These are phyloP conservation scores for Corrigiola litoralis DNA, from an alignment of 179 eudicot species.

Conservation along the genomic window DNA sequence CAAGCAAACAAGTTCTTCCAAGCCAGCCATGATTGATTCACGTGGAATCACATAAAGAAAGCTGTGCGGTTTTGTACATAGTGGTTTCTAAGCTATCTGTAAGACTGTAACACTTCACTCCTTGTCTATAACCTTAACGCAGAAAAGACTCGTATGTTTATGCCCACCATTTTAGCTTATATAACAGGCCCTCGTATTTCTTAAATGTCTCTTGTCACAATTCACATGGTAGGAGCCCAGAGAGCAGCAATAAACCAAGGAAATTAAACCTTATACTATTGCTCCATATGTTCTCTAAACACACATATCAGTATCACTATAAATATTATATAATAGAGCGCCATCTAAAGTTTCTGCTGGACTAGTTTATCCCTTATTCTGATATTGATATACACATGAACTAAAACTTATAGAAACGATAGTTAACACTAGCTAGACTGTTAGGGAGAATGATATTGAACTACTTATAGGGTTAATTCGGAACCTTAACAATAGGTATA, in stretches of 20 bases:
- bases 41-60: conserved; percentile 9
- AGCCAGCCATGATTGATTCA: conserved; percentile 14
- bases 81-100: conserved; percentile 5
- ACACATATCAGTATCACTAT: no score
- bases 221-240: conserved; percentile 23
- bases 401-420: no score
- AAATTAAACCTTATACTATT: conserved; percentile 4
- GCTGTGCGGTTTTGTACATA: neutral
- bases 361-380: no score
- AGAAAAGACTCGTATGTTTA: conserved; percentile 1
- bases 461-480: no score
- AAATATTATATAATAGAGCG: no score
- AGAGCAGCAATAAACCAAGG: conserved; percentile 12
- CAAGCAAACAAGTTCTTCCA: neutral
- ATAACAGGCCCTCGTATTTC: conserved; percentile 5
- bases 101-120: neutral
- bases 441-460: no score
- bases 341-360: no score
- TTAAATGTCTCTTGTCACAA: conserved; percentile 19
- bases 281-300: no score
- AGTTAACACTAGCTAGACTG: no score
- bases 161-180: conserved; percentile 14
- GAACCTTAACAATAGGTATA: no score
- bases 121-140: neutral
- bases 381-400: no score